These are phyloP conservation scores for Chloranthus sessilifolius DNA, from an alignment of 164 flowering plant genomes.

Conservation along the genomic window DNA sequence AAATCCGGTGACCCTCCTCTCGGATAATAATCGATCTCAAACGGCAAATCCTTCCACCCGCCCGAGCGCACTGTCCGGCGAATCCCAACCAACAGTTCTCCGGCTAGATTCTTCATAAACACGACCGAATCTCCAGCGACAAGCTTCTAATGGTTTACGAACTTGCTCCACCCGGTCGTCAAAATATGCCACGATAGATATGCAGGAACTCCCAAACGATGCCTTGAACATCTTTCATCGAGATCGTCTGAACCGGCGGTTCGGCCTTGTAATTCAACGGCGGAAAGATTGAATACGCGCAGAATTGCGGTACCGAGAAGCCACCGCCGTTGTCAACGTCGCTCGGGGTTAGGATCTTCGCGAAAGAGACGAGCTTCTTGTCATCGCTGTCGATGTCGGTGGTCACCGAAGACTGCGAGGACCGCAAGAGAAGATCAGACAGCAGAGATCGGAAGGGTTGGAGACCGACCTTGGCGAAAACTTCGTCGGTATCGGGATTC, in stretches of 20 bases:
- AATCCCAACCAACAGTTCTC: constrained; percentile 48
- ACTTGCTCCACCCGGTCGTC: constrained; percentile 92
- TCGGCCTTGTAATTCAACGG: constrained; percentile 41
- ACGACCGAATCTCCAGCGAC: constrained; percentile 78
- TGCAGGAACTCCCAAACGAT: constrained; percentile 53
- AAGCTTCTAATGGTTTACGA: constrained; percentile 68
- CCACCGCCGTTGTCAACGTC: constrained; percentile 95
- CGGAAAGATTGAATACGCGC: constrained; percentile 80
- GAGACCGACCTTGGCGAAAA: constrained; percentile 36
- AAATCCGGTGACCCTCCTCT: constrained; percentile 49
- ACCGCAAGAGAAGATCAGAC: neutral
- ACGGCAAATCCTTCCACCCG: constrained; percentile 21
- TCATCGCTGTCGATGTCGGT: neutral
- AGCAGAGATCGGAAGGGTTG: neutral
- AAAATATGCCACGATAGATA: constrained; percentile 66
- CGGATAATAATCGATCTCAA: constrained; percentile 67
- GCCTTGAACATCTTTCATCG: constrained; percentile 46
- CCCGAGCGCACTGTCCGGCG: constrained; percentile 29
- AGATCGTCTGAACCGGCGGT: constrained; percentile 68
- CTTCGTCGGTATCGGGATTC: constrained; percentile 50
- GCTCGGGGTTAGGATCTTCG: constrained; percentile 64
- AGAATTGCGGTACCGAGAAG: constrained; percentile 73
- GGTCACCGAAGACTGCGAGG: neutral
- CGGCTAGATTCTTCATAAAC: constrained; percentile 37
- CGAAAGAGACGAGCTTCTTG: constrained; percentile 28